Evolutionary conservation across 2,329 filamentous ascomycete species (phyloP).

Genomic region (Scleromitrula shiraiana): DNA sequence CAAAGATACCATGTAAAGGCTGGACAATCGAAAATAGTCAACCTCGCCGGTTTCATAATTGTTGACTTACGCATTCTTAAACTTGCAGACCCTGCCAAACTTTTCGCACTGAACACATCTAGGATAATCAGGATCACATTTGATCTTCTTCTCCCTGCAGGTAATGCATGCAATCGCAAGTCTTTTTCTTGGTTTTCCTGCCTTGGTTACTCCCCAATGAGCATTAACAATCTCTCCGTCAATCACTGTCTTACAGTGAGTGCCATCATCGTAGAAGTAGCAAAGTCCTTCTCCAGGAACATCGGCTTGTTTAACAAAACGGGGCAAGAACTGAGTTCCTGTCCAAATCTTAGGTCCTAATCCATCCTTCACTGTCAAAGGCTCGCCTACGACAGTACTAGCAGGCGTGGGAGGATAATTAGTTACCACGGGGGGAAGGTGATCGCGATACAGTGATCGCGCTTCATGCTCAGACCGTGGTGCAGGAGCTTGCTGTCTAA

Average conservation of each 20-base stretch:
- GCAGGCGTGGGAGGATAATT: constrained; percentile 22
- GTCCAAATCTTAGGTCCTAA: constrained; percentile 64
- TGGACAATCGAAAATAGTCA: too few relatives aligned
- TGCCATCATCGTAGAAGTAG: constrained; percentile 81
- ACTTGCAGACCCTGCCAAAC: constrained; percentile 77
- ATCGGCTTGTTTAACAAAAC: constrained; percentile 55
- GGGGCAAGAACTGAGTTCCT: constrained; percentile 57
- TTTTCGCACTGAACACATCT: constrained; percentile 91
- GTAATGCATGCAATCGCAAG: constrained; percentile 88
- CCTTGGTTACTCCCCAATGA: constrained; percentile 89
- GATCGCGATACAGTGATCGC: constrained; percentile 21
- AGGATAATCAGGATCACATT: constrained; percentile 81
- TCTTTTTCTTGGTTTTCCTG: constrained; percentile 84
- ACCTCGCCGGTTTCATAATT: too few relatives aligned
- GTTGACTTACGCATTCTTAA: constrained; percentile 70
- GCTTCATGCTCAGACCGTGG: constrained; percentile 20
- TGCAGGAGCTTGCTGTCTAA: constrained; percentile 11
- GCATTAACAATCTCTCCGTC: constrained; percentile 84
- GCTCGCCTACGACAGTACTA: constrained; percentile 20
- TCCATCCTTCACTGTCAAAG: constrained; percentile 43
- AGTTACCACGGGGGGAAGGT: constrained; percentile 12
- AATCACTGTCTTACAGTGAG: constrained; percentile 73
- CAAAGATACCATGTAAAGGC: too few relatives aligned
- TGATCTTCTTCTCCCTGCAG: constrained; percentile 95
- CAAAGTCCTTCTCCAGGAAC: constrained; percentile 73